These are phyloP conservation scores for Pecoramyces ruminantium DNA, from an alignment of 192 early-diverging fungal species.

Conservation along the genomic window DNA sequence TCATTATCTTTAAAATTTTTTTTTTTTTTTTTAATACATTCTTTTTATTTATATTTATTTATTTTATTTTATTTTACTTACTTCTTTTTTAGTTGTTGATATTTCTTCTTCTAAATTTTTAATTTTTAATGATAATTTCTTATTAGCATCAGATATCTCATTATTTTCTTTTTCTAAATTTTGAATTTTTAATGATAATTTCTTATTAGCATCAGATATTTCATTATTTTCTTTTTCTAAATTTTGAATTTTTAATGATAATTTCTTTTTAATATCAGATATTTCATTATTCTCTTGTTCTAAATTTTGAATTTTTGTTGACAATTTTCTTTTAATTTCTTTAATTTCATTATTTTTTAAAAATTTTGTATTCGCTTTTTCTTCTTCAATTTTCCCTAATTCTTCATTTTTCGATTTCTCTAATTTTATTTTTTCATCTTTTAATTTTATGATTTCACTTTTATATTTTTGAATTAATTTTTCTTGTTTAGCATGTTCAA, in stretches of 20 bases:
- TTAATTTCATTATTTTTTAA: neutral
- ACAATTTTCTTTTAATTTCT: neutral
- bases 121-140: neutral
- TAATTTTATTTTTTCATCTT: neutral
- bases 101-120: neutral
- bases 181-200: neutral
- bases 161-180: neutral
- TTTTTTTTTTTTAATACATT: no score
- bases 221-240: neutral
- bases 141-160: neutral
- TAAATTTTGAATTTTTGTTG: neutral
- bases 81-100: neutral
- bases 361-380: neutral
- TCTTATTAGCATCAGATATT: neutral
- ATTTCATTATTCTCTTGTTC: neutral
- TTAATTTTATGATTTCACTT: neutral
- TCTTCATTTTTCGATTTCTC: neutral
- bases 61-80: no score
- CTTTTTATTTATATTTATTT: no score
- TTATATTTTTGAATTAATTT: neutral
- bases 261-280: neutral
- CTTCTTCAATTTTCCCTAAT: neutral
- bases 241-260: neutral
- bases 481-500: neutral
- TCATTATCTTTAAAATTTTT: no score